phyloP scores from a whole-genome alignment of 179 eudicot genomes.

The Beta lomatogona region DNA sequence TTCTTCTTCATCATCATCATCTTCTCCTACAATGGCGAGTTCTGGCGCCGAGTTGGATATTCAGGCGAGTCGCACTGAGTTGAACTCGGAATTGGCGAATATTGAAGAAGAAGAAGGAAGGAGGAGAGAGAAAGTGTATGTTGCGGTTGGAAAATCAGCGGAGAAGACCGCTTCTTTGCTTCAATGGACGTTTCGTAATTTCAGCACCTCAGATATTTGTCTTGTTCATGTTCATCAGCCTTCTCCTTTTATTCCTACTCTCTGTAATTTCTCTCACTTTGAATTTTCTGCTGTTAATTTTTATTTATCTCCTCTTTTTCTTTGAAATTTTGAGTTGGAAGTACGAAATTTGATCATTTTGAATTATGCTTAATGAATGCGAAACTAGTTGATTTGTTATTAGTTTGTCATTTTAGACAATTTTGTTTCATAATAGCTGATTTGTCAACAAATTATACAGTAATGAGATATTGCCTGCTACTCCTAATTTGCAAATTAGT shows the following conservation, averaged over 20 bases:
- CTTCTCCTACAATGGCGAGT: conserved; percentile 18
- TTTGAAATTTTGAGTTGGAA: background rate
- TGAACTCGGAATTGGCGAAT: conserved; percentile 10
- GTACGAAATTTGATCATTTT: background rate
- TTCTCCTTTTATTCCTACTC: conserved; percentile 73
- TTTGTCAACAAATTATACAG: background rate
- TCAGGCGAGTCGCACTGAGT: conserved; percentile 16
- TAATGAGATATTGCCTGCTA: background rate
- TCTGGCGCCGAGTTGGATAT: conserved; percentile 32
- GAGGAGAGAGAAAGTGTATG: conserved; percentile 47
- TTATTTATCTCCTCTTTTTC: background rate
- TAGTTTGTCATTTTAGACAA: too few species aligned
- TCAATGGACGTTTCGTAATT: conserved; percentile 50
- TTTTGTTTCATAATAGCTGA: too few species aligned
- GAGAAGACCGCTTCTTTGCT: conserved; percentile 53
- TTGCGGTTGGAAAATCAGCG: conserved; percentile 67
- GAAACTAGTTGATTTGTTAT: too few species aligned
- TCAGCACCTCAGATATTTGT: conserved; percentile 42
- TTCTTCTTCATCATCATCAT: background rate
- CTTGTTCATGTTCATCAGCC: conserved; percentile 80
- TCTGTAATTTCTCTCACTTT: conserved; percentile 32
- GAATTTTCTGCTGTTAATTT: background rate
- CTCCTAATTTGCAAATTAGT: too few species aligned
- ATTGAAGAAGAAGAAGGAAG: conserved; percentile 34
- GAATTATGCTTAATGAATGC: background rate